Evolutionary conservation across 1,284 basidiomycete genomes (phyloP).

Genomic region (Tilletia walkeri): DNA sequence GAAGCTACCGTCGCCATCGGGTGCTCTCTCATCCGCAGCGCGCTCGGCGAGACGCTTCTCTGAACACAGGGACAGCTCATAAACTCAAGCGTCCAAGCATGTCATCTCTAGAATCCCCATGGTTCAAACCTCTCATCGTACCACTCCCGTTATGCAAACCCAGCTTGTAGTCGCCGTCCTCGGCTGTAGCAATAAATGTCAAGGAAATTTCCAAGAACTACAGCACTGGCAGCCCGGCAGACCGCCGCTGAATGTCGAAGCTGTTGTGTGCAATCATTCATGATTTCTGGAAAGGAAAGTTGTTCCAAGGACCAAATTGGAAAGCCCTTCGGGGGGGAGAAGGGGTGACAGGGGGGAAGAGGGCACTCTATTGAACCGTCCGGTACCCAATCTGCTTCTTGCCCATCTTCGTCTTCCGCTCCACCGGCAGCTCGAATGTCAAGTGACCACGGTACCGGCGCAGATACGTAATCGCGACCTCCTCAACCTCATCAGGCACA

Average conservation of each 20-base stretch:
- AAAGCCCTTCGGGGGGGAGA: background rate
- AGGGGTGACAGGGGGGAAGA: background rate
- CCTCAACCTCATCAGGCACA: slow-evolving; percentile 80
- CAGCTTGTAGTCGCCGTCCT: no score
- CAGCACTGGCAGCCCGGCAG: background rate
- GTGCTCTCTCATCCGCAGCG: slow-evolving; percentile 84
- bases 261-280: no score
- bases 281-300: no score
- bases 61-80: background rate
- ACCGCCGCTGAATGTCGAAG: no score
- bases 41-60: slow-evolving; percentile 66
- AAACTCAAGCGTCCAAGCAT: no score
- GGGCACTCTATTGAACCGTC: slow-evolving; percentile 13
- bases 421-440: slow-evolving; percentile 58
- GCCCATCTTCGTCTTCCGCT: slow-evolving; percentile 38
- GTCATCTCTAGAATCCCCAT: no score
- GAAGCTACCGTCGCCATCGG: slow-evolving; percentile 88
- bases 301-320: background rate
- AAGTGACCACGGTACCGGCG: slow-evolving; percentile 77
- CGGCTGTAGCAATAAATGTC: background rate
- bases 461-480: slow-evolving; percentile 84
- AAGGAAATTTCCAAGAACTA: background rate
- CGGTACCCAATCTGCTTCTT: slow-evolving; percentile 17
- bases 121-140: no score
- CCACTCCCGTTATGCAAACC: no score